Conservation (phyloP, 371 early-diverging fungal genomes). For the Batkoa obscura region DNA sequence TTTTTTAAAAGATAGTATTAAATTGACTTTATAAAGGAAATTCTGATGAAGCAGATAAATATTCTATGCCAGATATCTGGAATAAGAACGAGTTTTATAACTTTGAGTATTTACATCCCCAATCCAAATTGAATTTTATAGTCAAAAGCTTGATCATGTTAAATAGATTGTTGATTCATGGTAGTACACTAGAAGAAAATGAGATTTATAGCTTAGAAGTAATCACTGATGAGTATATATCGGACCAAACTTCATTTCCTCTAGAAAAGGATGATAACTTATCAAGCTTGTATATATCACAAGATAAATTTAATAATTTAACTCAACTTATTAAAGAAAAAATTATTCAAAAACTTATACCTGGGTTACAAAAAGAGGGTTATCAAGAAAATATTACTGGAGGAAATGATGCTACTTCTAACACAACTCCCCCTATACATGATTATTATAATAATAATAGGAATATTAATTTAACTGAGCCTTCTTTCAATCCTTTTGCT, state of each 20-base stretch:
- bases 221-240: slow-evolving; percentile 24
- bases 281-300: slow-evolving; percentile 27
- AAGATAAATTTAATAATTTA: slow-evolving; percentile 29
- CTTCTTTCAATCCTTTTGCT: slow-evolving; percentile 20
- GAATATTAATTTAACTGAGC: neutral
- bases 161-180: slow-evolving; percentile 35
- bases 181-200: slow-evolving; percentile 39
- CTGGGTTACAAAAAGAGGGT: slow-evolving; percentile 36
- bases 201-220: slow-evolving; percentile 36
- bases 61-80: no score
- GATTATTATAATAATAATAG: neutral
- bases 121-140: slow-evolving; percentile 40
- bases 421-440: neutral
- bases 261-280: slow-evolving; percentile 12
- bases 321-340: slow-evolving; percentile 29
- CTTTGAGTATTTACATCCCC: slow-evolving; percentile 40
- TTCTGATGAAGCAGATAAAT: no score
- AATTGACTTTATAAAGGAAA: no score
- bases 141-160: slow-evolving; percentile 39
- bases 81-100: slow-evolving; percentile 19
- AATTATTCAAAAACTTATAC: slow-evolving; percentile 42
- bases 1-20: no score
- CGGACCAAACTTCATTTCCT: slow-evolving; percentile 27
- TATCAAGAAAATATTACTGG: slow-evolving; percentile 16
- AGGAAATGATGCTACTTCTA: neutral